Evolutionary conservation across 768 basidiomycete genomes (phyloP).

Genomic region (Cubamyces lactineus): DNA sequence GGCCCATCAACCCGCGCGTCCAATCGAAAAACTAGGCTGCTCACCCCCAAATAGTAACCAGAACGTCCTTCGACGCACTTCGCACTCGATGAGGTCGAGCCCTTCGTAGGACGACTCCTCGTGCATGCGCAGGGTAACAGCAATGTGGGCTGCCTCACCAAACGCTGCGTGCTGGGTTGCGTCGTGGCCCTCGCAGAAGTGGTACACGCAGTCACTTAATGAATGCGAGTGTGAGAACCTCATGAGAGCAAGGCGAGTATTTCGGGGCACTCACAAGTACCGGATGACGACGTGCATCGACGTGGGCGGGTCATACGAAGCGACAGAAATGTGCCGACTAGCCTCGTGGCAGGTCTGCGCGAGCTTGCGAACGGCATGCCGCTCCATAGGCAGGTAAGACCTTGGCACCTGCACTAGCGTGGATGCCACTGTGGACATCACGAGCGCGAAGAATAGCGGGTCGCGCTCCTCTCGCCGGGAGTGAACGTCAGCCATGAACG

Average conservation of each 20-base stretch:
- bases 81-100: conserved; percentile 85
- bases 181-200: conserved; percentile 88
- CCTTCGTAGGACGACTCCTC: conserved; percentile 84
- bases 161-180: conserved; percentile 88
- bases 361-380: conserved; percentile 80
- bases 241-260: conserved; percentile 8
- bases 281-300: conserved; percentile 86
- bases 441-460: conserved; percentile 87
- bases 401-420: conserved; percentile 89
- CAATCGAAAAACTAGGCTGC: conserved; percentile 31
- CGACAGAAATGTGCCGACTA: conserved; percentile 78
- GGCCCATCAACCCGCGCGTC: conserved; percentile 3
- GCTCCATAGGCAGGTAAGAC: conserved; percentile 86
- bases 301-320: conserved; percentile 81
- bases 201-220: conserved; percentile 77
- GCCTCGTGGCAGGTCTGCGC: conserved; percentile 84
- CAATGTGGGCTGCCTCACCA: conserved; percentile 84
- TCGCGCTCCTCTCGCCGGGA: conserved; percentile 81
- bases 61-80: conserved; percentile 83
- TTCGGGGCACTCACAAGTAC: conserved; percentile 68
- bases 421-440: conserved; percentile 87
- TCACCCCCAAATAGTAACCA: conserved; percentile 89
- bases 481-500: conserved; percentile 89
- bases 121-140: conserved; percentile 81
- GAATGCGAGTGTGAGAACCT: conserved; percentile 4